Evolutionary conservation across 163 green algal species (phyloP), one percentile per base, ranked within the genome.

Genomic region (Volvox carteri): DNA sequence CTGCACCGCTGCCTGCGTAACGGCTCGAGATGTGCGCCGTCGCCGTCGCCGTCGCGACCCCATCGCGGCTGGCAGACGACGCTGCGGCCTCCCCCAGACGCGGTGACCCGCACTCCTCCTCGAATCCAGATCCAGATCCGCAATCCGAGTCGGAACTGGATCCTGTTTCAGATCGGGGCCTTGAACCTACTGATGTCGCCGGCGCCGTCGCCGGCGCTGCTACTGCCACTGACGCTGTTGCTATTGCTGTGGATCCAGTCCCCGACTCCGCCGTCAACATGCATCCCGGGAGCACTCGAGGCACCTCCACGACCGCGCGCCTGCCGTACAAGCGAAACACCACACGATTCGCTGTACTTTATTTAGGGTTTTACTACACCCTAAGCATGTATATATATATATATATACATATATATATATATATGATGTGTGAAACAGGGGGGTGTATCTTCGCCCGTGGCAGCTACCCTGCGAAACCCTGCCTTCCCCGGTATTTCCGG

Each of bases 271-370:
- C n/a, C n/a, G n/a, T n/a, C n/a, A n/a, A n/a, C n/a, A n/a, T n/a
- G n/a, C n/a, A n/a, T n/a, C n/a, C n/a, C n/a, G n/a, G n/a, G n/a
- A 68, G 25, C 54, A 93, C 54, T 58, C 84, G 75, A 1, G 92
- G 92, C 78, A 96, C 70, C 90, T 93, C 86, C 48, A 96, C 48
- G 42, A 94, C 88, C 6, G 91, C 89, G 25, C 88, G 87, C 62
- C 92, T 91, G 37, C 58, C 30, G n/a, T 52, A 48, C 78, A 85
- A 11, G n/a, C 75, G 48, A 28, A 80, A n/a, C n/a, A n/a, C n/a
- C n/a, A n/a, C n/a, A n/a, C n/a, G n/a, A n/a, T n/a, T n/a, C n/a
- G n/a, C n/a, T n/a, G n/a, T n/a, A n/a, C n/a, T n/a, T n/a, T n/a
- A n/a, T n/a, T n/a, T n/a, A n/a, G n/a, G n/a, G n/a, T n/a, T n/a